Evolutionary conservation across 768 basidiomycete genomes (phyloP), one percentile per base, ranked within the genome.

Genomic region (Punctularia strigosozonata): DNA sequence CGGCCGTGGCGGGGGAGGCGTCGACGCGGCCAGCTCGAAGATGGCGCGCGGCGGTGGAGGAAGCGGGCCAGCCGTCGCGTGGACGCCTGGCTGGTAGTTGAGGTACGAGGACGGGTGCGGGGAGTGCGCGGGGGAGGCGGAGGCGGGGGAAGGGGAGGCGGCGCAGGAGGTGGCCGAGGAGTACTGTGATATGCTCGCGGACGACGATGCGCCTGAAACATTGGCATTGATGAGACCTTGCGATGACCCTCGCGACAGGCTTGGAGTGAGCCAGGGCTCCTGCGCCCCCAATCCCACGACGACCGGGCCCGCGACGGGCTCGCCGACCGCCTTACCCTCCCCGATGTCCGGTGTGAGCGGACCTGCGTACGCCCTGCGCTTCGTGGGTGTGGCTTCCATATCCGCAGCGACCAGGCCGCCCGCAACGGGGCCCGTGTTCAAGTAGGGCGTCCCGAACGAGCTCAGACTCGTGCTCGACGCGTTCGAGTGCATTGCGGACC

Each of bases 61-160:
- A 42, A 81, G 64, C 34, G 83, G 82, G 4, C 80, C 79, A 30
- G 81, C 82, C 18, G 70, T 82, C 5, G 80, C 66, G 56, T 86
- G 78, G 2, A 78, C 49, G 36, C 73, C 80, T 35, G 79, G 77
- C 42, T 80, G 69, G 49, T 83, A 81, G 48, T 66, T 58, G 38
- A 77, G 56, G 52, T 74, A 80, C 6, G 68, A 53, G 7, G 66
- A 61, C 15, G 51, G n/a, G n/a, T n/a, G n/a, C n/a, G n/a, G n/a
- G n/a, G n/a, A n/a, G n/a, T n/a, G n/a, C n/a, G n/a, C n/a, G n/a
- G n/a, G n/a, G n/a, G n/a, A n/a, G n/a, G n/a, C n/a, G n/a, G n/a
- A n/a, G n/a, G n/a, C n/a, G n/a, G n/a, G n/a, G n/a, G n/a, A n/a
- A n/a, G n/a, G n/a, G n/a, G n/a, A n/a, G 43, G 54, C 45, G 51